Evolutionary conservation across 2,329 filamentous ascomycete species (phyloP).

Genomic region (Tolypocladium amazonense): DNA sequence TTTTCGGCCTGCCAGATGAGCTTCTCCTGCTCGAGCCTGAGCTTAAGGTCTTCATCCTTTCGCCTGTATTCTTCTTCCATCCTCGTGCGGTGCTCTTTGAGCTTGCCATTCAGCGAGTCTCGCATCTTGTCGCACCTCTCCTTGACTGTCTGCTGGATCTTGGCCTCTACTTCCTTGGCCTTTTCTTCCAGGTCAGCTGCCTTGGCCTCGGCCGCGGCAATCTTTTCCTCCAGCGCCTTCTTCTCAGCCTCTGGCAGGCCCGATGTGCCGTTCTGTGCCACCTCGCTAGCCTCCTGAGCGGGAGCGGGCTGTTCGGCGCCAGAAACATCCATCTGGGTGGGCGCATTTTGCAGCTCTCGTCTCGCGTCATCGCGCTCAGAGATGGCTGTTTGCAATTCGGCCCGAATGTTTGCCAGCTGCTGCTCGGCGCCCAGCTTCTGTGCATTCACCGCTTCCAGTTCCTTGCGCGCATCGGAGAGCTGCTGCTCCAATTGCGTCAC

Average conservation of each 20-base stretch:
- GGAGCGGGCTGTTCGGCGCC: neutral
- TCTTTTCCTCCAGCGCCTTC: constrained; percentile 49
- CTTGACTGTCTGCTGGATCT: constrained; percentile 50
- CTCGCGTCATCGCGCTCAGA: constrained; percentile 55
- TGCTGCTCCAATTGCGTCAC: constrained; percentile 37
- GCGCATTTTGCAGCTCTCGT: constrained; percentile 22
- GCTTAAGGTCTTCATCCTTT: constrained; percentile 40
- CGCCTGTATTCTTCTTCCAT: constrained; percentile 42
- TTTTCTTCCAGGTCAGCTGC: constrained; percentile 56
- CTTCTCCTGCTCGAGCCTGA: constrained; percentile 52
- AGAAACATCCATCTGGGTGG: constrained; percentile 5
- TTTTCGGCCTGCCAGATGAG: constrained; percentile 51
- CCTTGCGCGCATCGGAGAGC: constrained; percentile 38
- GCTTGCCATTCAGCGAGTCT: constrained; percentile 54
- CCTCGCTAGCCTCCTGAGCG: neutral
- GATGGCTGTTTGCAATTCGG: constrained; percentile 51
- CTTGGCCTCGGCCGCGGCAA: constrained; percentile 49
- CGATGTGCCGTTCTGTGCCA: constrained; percentile 9
- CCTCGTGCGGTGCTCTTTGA: constrained; percentile 52
- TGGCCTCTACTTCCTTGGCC: constrained; percentile 52
- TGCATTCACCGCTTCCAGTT: constrained; percentile 54
- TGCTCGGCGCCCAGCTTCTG: constrained; percentile 61
- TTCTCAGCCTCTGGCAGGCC: constrained; percentile 46
- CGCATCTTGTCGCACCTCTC: constrained; percentile 60
- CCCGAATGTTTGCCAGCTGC: constrained; percentile 42